Base-by-base conservation (phyloP, 768 basidiomycete genomes). In the Russula brevipes region DNA sequence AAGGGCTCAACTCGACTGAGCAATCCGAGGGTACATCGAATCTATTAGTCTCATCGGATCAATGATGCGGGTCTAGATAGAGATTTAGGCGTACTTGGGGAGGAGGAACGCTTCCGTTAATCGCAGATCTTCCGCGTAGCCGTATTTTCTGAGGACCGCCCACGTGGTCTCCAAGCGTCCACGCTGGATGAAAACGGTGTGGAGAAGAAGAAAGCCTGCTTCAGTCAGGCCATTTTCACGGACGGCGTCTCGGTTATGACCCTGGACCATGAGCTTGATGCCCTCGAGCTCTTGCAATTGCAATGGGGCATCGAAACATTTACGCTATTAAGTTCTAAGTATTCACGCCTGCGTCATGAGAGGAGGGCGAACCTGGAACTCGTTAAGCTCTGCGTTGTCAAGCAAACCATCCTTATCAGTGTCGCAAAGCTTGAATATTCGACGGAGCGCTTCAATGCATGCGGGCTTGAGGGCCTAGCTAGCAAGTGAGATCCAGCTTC, bases 351-450 rank as follows among this genome's bases (percentile, higher is more conserved):
- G 49, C 42, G 30, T 36, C 19, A 31, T 47, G 38, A 47, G 30
- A 46, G 8, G 58, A 38, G 55, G 35, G 68, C 80, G 60, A 63
- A 94, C 94, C 79, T 98, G 96, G 70, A 99, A 99, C 71, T 97
- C 94, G 72, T 98, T 98, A 39, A 99, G 80, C 72, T 99, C 96
- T 24, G 86, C 79, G 11, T 88, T 85, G 68, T 97, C 94, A 53
- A 99, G 79, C 47, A 97, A 77, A 0, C 93, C 94, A 70, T 98
- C 95, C 71, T 98, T 97, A 73, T 98, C 91, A 33, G 86, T 76
- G 73, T 99, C 96, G 70, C 95, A 96, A 14, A 99, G 82, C 71
- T 94, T 95, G 80, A 98, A 99, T 80, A 99, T 97, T 64, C 96
- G 86, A 66, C 83, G 82, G 57, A 99, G 78, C 1, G 96, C 96